phyloP scores from a whole-genome alignment of 306 rosid genomes.

The Chamaecrista fasciculata region DNA sequence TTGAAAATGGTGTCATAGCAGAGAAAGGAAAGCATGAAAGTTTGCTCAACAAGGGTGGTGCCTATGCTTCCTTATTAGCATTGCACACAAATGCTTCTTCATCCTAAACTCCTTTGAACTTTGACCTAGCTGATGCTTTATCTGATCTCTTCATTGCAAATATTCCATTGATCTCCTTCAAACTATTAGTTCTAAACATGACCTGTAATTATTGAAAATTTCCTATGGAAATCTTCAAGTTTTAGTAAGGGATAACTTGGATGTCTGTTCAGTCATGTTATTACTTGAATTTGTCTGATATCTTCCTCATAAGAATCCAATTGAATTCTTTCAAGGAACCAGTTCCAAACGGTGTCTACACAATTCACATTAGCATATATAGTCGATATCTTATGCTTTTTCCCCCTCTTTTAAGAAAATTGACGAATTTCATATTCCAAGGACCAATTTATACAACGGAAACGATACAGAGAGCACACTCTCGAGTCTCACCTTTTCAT shows the following conservation, averaged over 20 bases:
- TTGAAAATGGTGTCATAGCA: conserved; percentile 57
- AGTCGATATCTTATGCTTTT: background rate
- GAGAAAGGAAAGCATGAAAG: conserved; percentile 53
- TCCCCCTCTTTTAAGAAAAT: background rate
- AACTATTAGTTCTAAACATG: background rate
- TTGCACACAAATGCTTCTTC: conserved; percentile 36
- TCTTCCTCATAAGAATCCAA: no score
- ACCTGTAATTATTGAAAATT: background rate
- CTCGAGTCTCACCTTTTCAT: no score
- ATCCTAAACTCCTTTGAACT: conserved; percentile 16
- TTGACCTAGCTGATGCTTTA: background rate
- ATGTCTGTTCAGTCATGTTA: background rate
- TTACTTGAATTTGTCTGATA: background rate
- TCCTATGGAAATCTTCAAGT: background rate
- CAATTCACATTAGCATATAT: background rate
- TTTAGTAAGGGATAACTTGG: background rate
- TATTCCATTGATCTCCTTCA: background rate
- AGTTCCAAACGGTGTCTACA: background rate
- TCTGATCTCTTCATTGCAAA: background rate
- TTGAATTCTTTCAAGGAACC: background rate
- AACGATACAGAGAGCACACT: no score
- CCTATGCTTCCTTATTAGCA: conserved; percentile 50
- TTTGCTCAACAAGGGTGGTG: conserved; percentile 38
- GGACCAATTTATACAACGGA: no score
- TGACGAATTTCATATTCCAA: no score